These are phyloP conservation scores for Cordyceps cateniannulata DNA, from an alignment of 2,329 filamentous ascomycete species.

Conservation along the genomic window DNA sequence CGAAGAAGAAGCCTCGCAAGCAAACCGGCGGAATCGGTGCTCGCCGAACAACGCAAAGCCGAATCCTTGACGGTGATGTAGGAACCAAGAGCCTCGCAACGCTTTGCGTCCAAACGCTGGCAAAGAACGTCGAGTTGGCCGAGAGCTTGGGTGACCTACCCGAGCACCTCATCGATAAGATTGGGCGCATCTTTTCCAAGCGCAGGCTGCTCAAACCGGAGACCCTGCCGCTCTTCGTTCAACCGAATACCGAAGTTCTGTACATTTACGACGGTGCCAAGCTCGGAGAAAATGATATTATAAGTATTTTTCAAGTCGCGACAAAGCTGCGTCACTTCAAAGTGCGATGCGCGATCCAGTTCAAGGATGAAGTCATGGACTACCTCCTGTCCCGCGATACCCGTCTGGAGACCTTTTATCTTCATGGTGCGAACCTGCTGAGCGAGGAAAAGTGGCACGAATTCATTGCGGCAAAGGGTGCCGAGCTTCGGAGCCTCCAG, in stretches of 20 bases:
- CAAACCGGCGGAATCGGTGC: constrained; percentile 48
- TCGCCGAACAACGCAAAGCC: constrained; percentile 74
- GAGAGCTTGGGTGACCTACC: constrained; percentile 57
- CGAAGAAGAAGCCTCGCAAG: constrained; percentile 41
- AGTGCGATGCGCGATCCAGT: constrained; percentile 79
- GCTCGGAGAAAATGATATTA: constrained; percentile 68
- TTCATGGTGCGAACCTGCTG: constrained; percentile 80
- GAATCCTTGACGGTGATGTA: constrained; percentile 69
- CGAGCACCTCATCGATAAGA: constrained; percentile 47
- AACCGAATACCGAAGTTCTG: constrained; percentile 43
- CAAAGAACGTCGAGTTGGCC: constrained; percentile 56
- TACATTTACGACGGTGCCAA: constrained; percentile 55
- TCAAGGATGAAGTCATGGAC: constrained; percentile 78
- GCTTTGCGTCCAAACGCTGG: constrained; percentile 56
- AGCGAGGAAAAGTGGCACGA: constrained; percentile 68
- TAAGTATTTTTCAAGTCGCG: constrained; percentile 71
- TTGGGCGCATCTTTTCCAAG: constrained; percentile 55
- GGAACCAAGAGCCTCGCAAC: constrained; percentile 64
- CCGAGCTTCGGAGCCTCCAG: constrained; percentile 60
- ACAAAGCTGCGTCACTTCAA: constrained; percentile 65
- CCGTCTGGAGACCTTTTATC: constrained; percentile 63
- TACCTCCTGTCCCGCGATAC: constrained; percentile 71
- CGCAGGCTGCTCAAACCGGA: constrained; percentile 47
- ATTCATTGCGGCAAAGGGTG: constrained; percentile 61
- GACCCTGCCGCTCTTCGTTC: constrained; percentile 52